Evolutionary conservation across 129 eudicot species (phyloP).

Genomic region (Cynara cardunculus): DNA sequence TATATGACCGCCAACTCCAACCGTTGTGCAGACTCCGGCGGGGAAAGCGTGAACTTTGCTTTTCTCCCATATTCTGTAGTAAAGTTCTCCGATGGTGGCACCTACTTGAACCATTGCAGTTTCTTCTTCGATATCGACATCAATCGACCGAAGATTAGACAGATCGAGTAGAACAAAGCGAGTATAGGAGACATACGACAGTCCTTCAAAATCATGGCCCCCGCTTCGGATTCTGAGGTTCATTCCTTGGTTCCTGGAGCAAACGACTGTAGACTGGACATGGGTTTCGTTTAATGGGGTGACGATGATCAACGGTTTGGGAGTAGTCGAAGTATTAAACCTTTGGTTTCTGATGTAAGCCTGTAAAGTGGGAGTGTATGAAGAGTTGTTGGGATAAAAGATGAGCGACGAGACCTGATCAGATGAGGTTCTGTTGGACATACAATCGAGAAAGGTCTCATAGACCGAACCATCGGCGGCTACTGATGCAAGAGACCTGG

Average conservation of each 20-base stretch:
- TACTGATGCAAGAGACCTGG: neutral
- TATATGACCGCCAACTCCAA: conserved; percentile 46
- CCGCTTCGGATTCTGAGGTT: conserved; percentile 35
- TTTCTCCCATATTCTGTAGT: conserved; percentile 32
- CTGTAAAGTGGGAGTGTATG: conserved; percentile 26
- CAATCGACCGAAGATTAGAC: conserved; percentile 34
- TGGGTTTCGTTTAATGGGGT: conserved; percentile 30
- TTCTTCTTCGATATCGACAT: conserved; percentile 24
- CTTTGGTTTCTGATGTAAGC: conserved; percentile 32
- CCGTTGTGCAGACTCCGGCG: conserved; percentile 39
- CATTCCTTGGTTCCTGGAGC: conserved; percentile 29
- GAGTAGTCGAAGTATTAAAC: conserved; percentile 25
- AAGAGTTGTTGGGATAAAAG: conserved; percentile 26
- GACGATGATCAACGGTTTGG: conserved; percentile 27
- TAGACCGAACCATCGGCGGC: neutral
- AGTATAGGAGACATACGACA: conserved; percentile 35
- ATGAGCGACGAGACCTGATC: conserved; percentile 17
- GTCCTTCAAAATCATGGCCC: conserved; percentile 50
- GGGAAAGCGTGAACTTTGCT: conserved; percentile 41
- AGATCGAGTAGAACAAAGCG: conserved; percentile 40
- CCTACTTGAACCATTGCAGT: conserved; percentile 43
- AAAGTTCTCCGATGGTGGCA: conserved; percentile 42
- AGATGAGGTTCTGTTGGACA: conserved; percentile 16
- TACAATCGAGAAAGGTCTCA: conserved; percentile 11
- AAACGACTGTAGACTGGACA: conserved; percentile 25